phyloP scores from a whole-genome alignment of 169 alveolate genomes.

The Eimeria sp. region DNA sequence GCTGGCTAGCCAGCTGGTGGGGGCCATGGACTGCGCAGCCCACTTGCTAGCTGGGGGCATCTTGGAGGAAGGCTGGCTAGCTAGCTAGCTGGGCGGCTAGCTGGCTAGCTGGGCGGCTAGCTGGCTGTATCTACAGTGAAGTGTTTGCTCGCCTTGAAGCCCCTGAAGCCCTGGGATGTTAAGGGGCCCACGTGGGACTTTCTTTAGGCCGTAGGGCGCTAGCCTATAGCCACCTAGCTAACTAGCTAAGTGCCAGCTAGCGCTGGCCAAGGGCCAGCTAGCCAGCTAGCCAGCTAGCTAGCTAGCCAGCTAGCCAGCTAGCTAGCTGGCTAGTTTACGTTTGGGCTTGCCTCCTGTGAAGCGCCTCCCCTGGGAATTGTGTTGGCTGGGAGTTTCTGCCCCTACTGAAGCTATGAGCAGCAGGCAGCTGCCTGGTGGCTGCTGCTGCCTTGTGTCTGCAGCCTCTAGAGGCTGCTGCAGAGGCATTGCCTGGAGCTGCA shows the following conservation, averaged over 20 bases:
- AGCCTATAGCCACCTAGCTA: too few species aligned
- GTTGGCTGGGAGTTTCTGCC: not conserved
- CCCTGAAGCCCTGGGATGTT: not conserved
- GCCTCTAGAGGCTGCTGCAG: not conserved
- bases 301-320: not conserved
- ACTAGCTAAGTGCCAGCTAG: too few species aligned
- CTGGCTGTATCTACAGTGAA: not conserved
- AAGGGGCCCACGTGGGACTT: not conserved
- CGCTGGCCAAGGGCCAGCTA: too few species aligned
- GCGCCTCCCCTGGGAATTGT: not conserved
- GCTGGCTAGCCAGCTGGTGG: not conserved
- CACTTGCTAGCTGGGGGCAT: not conserved
- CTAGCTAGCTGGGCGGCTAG: not conserved
- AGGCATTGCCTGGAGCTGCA: slow-evolving; percentile 14
- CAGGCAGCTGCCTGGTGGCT: slow-evolving; percentile 17
- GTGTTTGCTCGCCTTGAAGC: not conserved
- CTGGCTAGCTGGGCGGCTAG: not conserved
- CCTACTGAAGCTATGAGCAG: slow-evolving; percentile 25
- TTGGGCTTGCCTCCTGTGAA: not conserved
- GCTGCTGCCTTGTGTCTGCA: slow-evolving; percentile 15
- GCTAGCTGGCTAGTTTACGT: slow-evolving; percentile 6
- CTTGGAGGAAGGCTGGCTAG: not conserved
- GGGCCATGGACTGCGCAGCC: not conserved
- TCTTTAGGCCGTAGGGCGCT: not conserved
- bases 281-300: not conserved